Percentiles rank a stretch among this genome's conserved stretches.
These are phyloP conservation scores for Syncephalastrum contaminatum DNA, from an alignment of 371 early-diverging fungal species.

Conservation along the genomic window DNA sequence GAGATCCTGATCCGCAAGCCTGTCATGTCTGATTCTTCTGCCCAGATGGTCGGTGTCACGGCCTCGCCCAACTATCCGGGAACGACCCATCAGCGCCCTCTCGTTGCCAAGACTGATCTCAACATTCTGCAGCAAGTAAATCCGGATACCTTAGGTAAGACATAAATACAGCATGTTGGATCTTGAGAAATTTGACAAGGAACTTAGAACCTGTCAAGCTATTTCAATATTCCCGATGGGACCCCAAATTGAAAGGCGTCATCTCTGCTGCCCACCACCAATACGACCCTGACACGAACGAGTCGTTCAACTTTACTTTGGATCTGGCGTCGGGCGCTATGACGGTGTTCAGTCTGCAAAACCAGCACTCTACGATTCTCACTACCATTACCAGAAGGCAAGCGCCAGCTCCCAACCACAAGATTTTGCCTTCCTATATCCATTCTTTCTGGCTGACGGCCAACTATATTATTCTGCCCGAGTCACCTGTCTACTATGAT, in stretches of 20 bases:
- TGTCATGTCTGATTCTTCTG: neutral
- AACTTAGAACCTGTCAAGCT: slow-evolving; percentile 44
- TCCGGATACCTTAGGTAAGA: slow-evolving; percentile 55
- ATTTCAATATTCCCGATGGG: slow-evolving; percentile 48
- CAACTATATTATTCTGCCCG: slow-evolving; percentile 56
- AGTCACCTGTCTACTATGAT: slow-evolving; percentile 45
- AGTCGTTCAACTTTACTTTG: slow-evolving; percentile 47
- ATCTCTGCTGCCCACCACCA: slow-evolving; percentile 62
- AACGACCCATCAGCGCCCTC: neutral
- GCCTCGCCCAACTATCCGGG: slow-evolving; percentile 54
- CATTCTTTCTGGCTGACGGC: slow-evolving; percentile 48
- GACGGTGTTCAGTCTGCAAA: slow-evolving; percentile 15
- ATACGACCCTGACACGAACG: slow-evolving; percentile 51
- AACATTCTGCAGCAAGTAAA: slow-evolving; percentile 61
- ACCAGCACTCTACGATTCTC: slow-evolving; percentile 19
- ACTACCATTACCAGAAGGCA: slow-evolving; percentile 43
- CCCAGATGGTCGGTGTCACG: slow-evolving; percentile 50
- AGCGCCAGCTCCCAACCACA: slow-evolving; percentile 3
- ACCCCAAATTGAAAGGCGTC: slow-evolving; percentile 41
- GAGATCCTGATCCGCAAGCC: too few relatives aligned
- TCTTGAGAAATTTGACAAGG: neutral
- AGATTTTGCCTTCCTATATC: slow-evolving; percentile 27
- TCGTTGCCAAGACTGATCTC: slow-evolving; percentile 61
- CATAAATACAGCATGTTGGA: neutral
- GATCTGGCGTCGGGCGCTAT: slow-evolving; percentile 1